These are phyloP conservation scores for Dictyostelium discoideum DNA, from an alignment of 78 protist genomes.

Conservation along the genomic window DNA sequence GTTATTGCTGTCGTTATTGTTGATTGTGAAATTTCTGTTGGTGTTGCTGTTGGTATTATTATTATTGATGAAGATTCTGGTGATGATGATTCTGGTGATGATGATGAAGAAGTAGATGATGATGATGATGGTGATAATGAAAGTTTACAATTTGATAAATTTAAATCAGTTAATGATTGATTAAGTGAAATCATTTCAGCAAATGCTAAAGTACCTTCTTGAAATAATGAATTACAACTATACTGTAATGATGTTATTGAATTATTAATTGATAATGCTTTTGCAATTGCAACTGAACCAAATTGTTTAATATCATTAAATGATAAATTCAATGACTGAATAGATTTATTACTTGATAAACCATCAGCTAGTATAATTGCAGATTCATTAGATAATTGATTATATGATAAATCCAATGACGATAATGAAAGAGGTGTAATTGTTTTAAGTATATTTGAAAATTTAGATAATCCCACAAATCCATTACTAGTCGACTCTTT, in stretches of 20 bases:
- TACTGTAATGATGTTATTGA: slow-evolving; percentile 14
- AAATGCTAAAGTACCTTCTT: slow-evolving; percentile 22
- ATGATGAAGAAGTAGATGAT: background rate
- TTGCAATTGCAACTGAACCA: slow-evolving; percentile 14
- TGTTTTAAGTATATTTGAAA: background rate
- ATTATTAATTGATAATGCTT: background rate
- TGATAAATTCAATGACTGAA: slow-evolving; percentile 17
- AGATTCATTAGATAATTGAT: slow-evolving; percentile 32
- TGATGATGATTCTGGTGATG: background rate
- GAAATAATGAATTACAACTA: slow-evolving; percentile 4
- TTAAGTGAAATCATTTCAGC: slow-evolving; percentile 34
- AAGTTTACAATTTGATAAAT: slow-evolving; percentile 21
- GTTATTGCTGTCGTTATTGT: background rate
- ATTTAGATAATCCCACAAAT: background rate
- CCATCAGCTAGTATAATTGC: slow-evolving; percentile 27
- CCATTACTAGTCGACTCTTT: background rate
- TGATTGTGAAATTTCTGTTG: background rate
- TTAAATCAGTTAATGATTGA: slow-evolving; percentile 23
- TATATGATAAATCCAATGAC: slow-evolving; percentile 23
- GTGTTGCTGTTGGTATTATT: background rate
- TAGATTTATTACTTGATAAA: background rate
- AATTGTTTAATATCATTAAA: slow-evolving; percentile 24
- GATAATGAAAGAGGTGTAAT: background rate
- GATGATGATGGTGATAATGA: background rate
- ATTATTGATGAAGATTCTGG: background rate